Conservation (phyloP, 345 rosid genomes). For the Abelmoschus esculentus region DNA sequence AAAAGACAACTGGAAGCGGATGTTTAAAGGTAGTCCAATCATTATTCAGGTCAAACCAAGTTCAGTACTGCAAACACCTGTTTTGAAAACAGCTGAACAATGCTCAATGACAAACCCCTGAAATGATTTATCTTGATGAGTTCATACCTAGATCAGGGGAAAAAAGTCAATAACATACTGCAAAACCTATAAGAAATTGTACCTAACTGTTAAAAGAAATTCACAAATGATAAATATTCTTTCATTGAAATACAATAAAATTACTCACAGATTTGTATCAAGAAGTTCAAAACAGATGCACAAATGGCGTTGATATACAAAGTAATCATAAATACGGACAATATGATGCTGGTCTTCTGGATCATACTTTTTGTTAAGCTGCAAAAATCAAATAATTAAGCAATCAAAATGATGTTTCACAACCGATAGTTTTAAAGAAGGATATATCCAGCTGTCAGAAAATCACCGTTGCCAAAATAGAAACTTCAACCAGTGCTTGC, state of each 20-base stretch:
- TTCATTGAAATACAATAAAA: background rate
- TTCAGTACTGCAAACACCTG: constrained; percentile 46
- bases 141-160: constrained; percentile 59
- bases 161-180: constrained; percentile 24
- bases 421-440: background rate
- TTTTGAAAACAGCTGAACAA: constrained; percentile 91
- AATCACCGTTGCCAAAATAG: constrained; percentile 37
- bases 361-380: constrained; percentile 47
- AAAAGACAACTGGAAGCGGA: too few relatives aligned
- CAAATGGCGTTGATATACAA: too few relatives aligned
- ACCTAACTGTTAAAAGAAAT: background rate
- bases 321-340: constrained; percentile 11
- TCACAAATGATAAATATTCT: background rate
- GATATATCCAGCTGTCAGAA: constrained; percentile 12
- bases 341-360: constrained; percentile 35
- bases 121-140: constrained; percentile 92
- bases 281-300: too few relatives aligned
- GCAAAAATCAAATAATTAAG: constrained; percentile 25
- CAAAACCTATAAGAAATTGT: constrained; percentile 7
- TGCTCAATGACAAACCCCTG: constrained; percentile 87
- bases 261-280: constrained; percentile 62
- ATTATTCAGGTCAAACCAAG: too few relatives aligned
- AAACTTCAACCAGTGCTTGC: constrained; percentile 14
- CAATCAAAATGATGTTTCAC: constrained; percentile 1
- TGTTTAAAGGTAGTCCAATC: too few relatives aligned